Percentiles rank a stretch among this genome's conserved stretches.
These are phyloP conservation scores for Boletus speciosus DNA, from an alignment of 768 basidiomycete species.

Conservation along the genomic window DNA sequence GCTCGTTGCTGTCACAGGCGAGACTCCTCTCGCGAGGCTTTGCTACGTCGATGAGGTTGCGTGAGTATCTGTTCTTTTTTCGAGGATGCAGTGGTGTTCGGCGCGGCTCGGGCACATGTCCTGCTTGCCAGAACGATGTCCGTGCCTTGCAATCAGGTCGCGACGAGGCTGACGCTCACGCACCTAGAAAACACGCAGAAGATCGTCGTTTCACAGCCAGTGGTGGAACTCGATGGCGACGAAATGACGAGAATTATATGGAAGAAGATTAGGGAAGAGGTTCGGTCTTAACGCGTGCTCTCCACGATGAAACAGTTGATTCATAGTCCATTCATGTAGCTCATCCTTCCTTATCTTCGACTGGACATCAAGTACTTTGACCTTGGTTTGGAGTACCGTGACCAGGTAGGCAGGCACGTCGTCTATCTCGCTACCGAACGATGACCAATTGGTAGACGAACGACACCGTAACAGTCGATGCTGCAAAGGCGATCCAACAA, in stretches of 20 bases:
- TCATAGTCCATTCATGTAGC: conserved; percentile 43
- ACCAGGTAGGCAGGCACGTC: conserved; percentile 52
- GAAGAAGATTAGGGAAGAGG: conserved; percentile 97
- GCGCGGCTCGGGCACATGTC: neutral
- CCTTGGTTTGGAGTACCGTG: conserved; percentile 91
- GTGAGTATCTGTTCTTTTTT: conserved; percentile 21
- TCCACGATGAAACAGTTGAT: neutral
- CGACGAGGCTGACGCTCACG: conserved; percentile 1
- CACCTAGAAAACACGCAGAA: conserved; percentile 37
- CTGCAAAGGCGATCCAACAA: conserved; percentile 91
- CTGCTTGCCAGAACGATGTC: neutral
- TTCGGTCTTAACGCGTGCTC: conserved; percentile 32
- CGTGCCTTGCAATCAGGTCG: neutral
- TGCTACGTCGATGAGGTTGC: conserved; percentile 26
- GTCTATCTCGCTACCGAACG: neutral
- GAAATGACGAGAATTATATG: conserved; percentile 99
- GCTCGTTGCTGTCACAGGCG: conserved; percentile 22
- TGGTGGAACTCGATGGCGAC: conserved; percentile 95
- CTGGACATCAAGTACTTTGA: conserved; percentile 98
- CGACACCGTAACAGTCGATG: conserved; percentile 89
- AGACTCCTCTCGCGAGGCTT: conserved; percentile 26
- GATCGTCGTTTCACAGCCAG: conserved; percentile 82
- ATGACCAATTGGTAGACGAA: conserved; percentile 60
- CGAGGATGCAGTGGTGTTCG: neutral
- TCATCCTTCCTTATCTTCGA: conserved; percentile 93